These are phyloP conservation scores for Thymus mandschuricus DNA, from an alignment of 257 asterid species.

Conservation along the genomic window DNA sequence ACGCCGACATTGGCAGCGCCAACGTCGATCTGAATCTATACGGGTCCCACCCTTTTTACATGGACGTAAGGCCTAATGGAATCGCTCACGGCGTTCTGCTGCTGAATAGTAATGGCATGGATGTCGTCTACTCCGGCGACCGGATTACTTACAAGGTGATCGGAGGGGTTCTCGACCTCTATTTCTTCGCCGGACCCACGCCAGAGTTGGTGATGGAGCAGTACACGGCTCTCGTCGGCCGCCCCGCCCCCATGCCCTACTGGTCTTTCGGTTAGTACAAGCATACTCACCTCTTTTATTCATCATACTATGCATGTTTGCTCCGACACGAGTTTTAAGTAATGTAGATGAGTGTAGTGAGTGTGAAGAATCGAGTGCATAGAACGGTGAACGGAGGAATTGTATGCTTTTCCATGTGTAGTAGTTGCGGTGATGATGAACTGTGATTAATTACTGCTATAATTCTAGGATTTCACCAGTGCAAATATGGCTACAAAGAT, in stretches of 20 bases:
- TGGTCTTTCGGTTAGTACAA: conserved; percentile 82
- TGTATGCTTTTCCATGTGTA: neutral
- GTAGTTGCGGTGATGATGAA: too few species aligned
- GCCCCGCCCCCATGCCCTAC: conserved; percentile 92
- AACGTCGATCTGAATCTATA: conserved; percentile 69
- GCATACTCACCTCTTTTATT: neutral
- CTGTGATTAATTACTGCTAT: too few species aligned
- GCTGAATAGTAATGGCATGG: conserved; percentile 90
- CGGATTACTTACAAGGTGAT: conserved; percentile 78
- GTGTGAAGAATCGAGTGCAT: too few species aligned
- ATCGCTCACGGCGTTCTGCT: conserved; percentile 73
- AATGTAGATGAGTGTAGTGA: too few species aligned
- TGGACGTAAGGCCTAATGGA: conserved; percentile 82
- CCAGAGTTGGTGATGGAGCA: conserved; percentile 81
- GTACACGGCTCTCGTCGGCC: conserved; percentile 80
- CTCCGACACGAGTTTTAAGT: too few species aligned
- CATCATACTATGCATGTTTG: too few species aligned
- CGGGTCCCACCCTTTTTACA: conserved; percentile 89
- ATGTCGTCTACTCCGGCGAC: conserved; percentile 65
- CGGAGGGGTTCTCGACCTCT: conserved; percentile 81
- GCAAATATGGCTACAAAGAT: conserved; percentile 75
- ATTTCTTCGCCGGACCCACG: conserved; percentile 77
- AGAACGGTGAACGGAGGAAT: too few species aligned
- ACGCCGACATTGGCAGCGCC: conserved; percentile 65
- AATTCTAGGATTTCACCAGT: conserved; percentile 82